These are phyloP conservation scores for Onygenales sp. DNA, from an alignment of 2,329 filamentous ascomycete species.

Conservation along the genomic window DNA sequence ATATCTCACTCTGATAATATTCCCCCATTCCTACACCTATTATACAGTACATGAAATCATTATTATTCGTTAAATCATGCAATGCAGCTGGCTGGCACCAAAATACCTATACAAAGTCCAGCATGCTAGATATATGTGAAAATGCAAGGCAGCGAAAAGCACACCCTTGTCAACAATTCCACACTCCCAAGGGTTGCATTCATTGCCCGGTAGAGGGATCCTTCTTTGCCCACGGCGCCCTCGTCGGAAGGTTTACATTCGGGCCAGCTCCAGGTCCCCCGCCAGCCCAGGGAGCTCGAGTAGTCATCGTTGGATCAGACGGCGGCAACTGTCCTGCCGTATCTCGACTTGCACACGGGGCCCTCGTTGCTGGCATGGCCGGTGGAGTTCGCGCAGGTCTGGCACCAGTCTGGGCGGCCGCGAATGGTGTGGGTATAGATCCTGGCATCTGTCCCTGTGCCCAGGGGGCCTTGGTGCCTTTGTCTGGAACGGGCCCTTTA, in stretches of 20 bases:
- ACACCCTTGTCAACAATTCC: no score
- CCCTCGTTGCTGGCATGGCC: conserved; percentile 20
- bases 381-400: conserved; percentile 4
- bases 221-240: conserved; percentile 1
- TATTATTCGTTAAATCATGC: no score
- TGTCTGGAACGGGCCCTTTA: conserved; percentile 9
- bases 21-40: no score
- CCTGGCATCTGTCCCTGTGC: conserved; percentile 15
- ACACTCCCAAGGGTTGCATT: not conserved
- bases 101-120: no score
- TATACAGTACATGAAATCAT: no score
- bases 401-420: conserved; percentile 6
- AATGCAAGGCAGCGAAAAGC: no score
- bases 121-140: no score
- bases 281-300: conserved; percentile 7
- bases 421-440: conserved; percentile 20
- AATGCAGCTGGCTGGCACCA: no score
- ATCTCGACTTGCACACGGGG: conserved; percentile 28
- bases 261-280: not conserved
- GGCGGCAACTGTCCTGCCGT: not conserved
- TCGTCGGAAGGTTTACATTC: not conserved
- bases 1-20: no score
- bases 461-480: conserved; percentile 29
- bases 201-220: not conserved
- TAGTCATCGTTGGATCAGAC: not conserved